Percentiles rank a stretch among this genome's conserved stretches.
These are phyloP conservation scores for Geotrichum cucujoidarum DNA, from an alignment of 1,139 yeast genomes.

Conservation along the genomic window DNA sequence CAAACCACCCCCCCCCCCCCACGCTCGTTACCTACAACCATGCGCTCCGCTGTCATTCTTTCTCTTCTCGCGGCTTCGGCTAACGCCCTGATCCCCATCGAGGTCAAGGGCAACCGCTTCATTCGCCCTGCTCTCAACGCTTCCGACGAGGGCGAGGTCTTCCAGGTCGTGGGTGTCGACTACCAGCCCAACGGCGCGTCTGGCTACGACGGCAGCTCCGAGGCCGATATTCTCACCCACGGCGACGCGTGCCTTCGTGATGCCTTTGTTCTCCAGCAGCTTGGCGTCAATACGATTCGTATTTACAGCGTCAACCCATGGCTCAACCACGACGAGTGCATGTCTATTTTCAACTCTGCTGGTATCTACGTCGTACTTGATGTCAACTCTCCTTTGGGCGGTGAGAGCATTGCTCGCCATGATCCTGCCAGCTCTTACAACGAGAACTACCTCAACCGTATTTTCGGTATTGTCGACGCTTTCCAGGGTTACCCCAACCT, in stretches of 20 bases:
- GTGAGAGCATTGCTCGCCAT: conserved; percentile 75
- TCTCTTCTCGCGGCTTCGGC: conserved; percentile 18
- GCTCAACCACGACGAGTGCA: conserved; percentile 80
- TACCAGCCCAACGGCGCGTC: conserved; percentile 75
- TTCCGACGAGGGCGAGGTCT: conserved; percentile 44
- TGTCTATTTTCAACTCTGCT: conserved; percentile 84
- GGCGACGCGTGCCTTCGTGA: conserved; percentile 72
- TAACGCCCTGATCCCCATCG: conserved; percentile 44
- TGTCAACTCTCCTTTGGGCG: conserved; percentile 77
- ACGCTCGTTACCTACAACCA: background rate
- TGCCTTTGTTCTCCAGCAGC: conserved; percentile 66
- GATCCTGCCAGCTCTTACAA: conserved; percentile 87
- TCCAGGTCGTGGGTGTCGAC: conserved; percentile 56
- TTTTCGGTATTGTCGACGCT: conserved; percentile 75
- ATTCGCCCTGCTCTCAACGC: conserved; percentile 43
- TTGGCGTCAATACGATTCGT: conserved; percentile 80
- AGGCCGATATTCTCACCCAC: conserved; percentile 70
- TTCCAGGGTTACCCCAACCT: conserved; percentile 84
- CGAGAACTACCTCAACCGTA: conserved; percentile 61
- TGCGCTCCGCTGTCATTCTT: conserved; percentile 11
- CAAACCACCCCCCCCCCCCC: background rate
- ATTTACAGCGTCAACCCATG: conserved; percentile 83
- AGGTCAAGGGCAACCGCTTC: conserved; percentile 44
- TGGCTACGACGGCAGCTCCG: conserved; percentile 43
- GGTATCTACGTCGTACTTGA: conserved; percentile 89